Evolutionary conservation across 371 early-diverging fungal species (phyloP).

Genomic region (Blakeslea trispora): DNA sequence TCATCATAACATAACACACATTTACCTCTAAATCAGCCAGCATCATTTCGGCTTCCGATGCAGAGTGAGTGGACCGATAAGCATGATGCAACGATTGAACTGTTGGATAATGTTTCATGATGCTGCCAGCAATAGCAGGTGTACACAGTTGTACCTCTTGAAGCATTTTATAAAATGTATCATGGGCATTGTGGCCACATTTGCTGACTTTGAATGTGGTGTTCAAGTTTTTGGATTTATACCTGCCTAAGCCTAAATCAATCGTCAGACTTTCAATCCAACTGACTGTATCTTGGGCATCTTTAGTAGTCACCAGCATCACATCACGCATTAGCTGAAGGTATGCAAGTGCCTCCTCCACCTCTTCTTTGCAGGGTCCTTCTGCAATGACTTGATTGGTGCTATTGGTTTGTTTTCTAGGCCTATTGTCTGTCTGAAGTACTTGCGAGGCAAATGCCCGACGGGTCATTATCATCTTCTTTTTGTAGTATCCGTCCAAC

Average conservation of each 20-base stretch:
- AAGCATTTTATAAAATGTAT: slow-evolving; percentile 67
- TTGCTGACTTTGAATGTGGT: slow-evolving; percentile 34
- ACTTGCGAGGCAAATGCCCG: slow-evolving; percentile 45
- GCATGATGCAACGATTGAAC: slow-evolving; percentile 54
- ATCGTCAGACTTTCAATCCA: slow-evolving; percentile 59
- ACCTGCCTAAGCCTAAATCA: slow-evolving; percentile 60
- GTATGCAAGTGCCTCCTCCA: slow-evolving; percentile 45
- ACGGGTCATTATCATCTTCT: slow-evolving; percentile 30
- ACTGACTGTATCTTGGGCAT: slow-evolving; percentile 53
- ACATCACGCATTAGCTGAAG: slow-evolving; percentile 49
- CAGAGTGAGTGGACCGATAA: slow-evolving; percentile 30
- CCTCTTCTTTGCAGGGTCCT: slow-evolving; percentile 28
- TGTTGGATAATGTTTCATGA: slow-evolving; percentile 58
- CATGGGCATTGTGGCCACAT: slow-evolving; percentile 51
- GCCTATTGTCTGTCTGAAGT: slow-evolving; percentile 14
- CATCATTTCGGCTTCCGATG: slow-evolving; percentile 33
- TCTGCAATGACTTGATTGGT: slow-evolving; percentile 4
- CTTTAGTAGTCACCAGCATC: slow-evolving; percentile 46
- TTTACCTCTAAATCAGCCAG: slow-evolving; percentile 59
- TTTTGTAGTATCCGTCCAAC: slow-evolving; percentile 51
- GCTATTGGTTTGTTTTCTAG: slow-evolving; percentile 11
- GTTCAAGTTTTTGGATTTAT: slow-evolving; percentile 48
- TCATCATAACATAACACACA: not conserved
- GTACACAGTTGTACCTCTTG: slow-evolving; percentile 70
- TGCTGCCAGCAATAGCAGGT: slow-evolving; percentile 55